phyloP scores from a whole-genome alignment of 176 grass and related monocot species.

The Ampelocalamus luodianensis region DNA sequence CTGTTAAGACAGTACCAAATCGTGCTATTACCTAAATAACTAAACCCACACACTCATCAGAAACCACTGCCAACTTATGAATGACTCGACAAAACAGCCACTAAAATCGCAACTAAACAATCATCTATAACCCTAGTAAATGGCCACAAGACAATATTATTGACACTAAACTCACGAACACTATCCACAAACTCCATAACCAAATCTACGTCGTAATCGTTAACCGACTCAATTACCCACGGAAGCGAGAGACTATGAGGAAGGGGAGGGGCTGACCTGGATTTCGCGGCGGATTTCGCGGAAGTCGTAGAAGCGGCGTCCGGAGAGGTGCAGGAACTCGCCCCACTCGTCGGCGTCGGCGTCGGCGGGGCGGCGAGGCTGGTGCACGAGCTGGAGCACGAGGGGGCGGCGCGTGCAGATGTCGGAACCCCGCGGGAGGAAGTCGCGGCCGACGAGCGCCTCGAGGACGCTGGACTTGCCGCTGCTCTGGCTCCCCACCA shows the following conservation, averaged over 20 bases:
- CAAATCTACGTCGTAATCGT: neutral
- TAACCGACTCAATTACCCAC: neutral
- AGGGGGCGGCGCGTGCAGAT: constrained; percentile 94
- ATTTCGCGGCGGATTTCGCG: constrained; percentile 86
- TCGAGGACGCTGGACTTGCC: constrained; percentile 98
- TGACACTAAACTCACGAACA: neutral
- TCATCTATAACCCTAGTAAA: neutral
- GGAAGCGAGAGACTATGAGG: neutral
- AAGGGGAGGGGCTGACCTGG: constrained; percentile 53
- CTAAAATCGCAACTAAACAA: neutral
- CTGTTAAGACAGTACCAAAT: neutral
- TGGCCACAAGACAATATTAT: neutral
- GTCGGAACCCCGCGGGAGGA: constrained; percentile 92
- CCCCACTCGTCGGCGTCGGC: constrained; percentile 87
- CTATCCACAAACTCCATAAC: neutral
- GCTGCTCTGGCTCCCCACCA: constrained; percentile 95
- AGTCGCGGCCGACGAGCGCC: constrained; percentile 90
- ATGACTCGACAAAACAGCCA: constrained; percentile 22
- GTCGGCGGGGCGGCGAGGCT: constrained; percentile 52
- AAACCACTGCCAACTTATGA: neutral
- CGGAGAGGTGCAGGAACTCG: constrained; percentile 89
- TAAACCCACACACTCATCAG: neutral
- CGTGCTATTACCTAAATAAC: neutral
- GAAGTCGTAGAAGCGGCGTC: constrained; percentile 83
- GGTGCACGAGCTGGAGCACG: constrained; percentile 88